Base-by-base conservation (phyloP, 805 yeast genomes). In the Danielozyma ontarioensis region DNA sequence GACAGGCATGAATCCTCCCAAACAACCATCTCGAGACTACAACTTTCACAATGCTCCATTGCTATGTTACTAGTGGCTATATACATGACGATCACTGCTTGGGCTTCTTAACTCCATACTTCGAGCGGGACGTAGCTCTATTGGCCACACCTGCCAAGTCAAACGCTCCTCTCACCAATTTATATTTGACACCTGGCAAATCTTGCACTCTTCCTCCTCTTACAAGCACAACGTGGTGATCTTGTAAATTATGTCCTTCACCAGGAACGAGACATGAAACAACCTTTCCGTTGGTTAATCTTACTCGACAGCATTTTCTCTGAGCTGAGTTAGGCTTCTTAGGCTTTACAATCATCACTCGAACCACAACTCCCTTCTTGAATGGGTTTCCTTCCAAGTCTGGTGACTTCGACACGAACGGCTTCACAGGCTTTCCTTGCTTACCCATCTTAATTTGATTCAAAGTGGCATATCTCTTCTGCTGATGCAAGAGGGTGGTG, bases 151-250 rank as follows among this genome's bases (percentile, higher is more conserved):
- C 97, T 31, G 88, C 83, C 53, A 93, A 70, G 68, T 90, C 98
- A 55, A 80, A 76, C 6, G 88, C 85, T 31, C 98, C 99, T 68
- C 99, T 78, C 14, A 93, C 83, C 46, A 87, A 70, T 62, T 85
- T 93, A 61, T 93, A 93, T 57, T 87, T 89, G 31, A 93, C 96
- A 74, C 99, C 99, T 17, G 98, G 98, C 50, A 90, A 70, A 78
- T 93, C 99, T 56, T 89, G 96, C 33, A 86, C 86, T 72, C 97
- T 80, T 12, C 98, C 99, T n/a, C 99, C 99, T 62, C 98, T 78
- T 3, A 93, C 95, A 33, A 79, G 76, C 1, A 93, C 97, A 32
- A 93, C 94, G 52, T 94, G 85, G 64, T 93, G 99, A 59, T 93
- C 99, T 67, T 93, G 97, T 15, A 95, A 82, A 54, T 93, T 93